Evolutionary conservation across 805 yeast species (phyloP).

Genomic region (Saccharomycopsis guyanensis): DNA sequence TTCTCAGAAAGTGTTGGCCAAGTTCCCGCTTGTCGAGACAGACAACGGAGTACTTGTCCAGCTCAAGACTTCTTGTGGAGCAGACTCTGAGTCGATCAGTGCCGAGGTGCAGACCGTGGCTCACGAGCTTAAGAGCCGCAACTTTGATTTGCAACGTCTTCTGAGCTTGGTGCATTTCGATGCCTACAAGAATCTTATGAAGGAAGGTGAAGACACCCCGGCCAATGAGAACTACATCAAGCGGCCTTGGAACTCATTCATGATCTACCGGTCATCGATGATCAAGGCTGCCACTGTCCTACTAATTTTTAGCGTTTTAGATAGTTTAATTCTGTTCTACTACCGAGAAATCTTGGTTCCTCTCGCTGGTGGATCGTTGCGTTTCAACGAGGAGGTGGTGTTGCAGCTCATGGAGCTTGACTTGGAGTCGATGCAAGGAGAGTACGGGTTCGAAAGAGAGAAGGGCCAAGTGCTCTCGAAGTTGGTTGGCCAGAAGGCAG

Average conservation of each 20-base stretch:
- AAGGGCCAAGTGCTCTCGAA: background rate
- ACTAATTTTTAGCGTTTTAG: conserved; percentile 20
- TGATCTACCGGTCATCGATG: conserved; percentile 39
- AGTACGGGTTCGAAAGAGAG: too few species aligned
- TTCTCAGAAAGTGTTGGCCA: background rate
- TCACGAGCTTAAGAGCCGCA: background rate
- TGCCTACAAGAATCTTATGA: conserved; percentile 2
- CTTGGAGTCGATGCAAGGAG: conserved; percentile 8
- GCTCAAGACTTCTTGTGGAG: conserved; percentile 15
- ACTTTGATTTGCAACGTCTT: background rate
- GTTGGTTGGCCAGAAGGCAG: background rate
- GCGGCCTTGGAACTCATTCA: conserved; percentile 41
- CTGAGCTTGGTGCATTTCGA: conserved; percentile 6
- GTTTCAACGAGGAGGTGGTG: conserved; percentile 15
- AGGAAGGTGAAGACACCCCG: conserved; percentile 6
- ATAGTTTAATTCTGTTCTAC: conserved; percentile 2
- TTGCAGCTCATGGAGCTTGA: conserved; percentile 15
- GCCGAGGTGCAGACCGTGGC: conserved; percentile 2
- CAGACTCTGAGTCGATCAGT: background rate
- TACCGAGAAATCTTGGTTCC: conserved; percentile 10
- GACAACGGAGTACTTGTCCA: conserved; percentile 7
- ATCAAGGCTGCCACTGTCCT: conserved; percentile 33
- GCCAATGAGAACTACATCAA: conserved; percentile 27
- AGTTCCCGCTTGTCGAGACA: conserved; percentile 12
- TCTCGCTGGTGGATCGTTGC: conserved; percentile 17